Evolutionary conservation across 345 rosid genomes (phyloP), one percentile per base, ranked within the genome.

Genomic region (Salix dunnii): DNA sequence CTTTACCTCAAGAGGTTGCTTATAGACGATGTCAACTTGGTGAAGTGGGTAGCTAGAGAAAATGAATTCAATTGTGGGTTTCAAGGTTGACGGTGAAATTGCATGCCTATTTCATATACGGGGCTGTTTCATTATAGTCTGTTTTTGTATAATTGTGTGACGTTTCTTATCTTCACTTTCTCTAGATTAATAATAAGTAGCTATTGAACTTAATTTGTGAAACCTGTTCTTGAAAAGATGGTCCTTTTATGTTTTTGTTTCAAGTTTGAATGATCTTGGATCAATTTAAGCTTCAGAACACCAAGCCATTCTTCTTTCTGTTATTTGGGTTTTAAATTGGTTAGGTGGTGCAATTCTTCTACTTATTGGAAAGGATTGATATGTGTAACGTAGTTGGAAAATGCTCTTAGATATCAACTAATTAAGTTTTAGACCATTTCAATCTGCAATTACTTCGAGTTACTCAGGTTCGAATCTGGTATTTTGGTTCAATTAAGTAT

Each of bases 61-160:
- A 48, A 53, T 33, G 63, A 74, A 48, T 68, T 27, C 35, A 46
- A 13, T 61, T 25, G 72, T 71, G 60, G 67, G 73, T 76, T 76
- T 48, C 9, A 46, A 4, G 70, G 68, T 33, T 61, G 72, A 68
- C 30, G 30, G 31, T 40, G 25, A 30, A 51, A 38, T 28, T 18
- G 51, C 40, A 16, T 67, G 21, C 36, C 25, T 23, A 64, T 1
- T 33, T 43, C 23, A 48, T 51, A 48, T 2, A 48, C 61, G 60
- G 49, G 74, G 55, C 67, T 46, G 28, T 55, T 23, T 27, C 53
- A 9, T 23, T 67, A 62, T 67, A n/a, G 53, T 51, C 40, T 20
- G 40, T 10, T 67, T 74, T 23, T 30, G 8, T n/a, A 6, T 48
- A 5, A 23, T 65, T 33, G 20, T 38, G 7, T 33, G 21, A 12